Conservation (phyloP, 768 basidiomycete genomes). For the Xerocomellus intermedius region DNA sequence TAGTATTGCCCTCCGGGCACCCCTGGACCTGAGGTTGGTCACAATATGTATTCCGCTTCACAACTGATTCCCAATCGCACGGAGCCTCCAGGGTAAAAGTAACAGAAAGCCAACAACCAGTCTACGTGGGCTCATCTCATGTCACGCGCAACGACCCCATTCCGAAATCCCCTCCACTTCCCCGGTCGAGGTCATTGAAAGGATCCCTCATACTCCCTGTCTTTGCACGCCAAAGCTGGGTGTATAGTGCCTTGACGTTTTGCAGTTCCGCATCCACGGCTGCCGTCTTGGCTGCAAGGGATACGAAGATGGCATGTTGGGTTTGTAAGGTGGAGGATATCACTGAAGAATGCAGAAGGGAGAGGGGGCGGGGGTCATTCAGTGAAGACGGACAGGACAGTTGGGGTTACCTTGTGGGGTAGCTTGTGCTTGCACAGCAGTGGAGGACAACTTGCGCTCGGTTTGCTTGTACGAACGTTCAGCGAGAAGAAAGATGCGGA, state of each 20-base stretch:
- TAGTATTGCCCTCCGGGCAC: too few species aligned
- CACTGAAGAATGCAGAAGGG: constrained; percentile 37
- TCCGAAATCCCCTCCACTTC: constrained; percentile 43
- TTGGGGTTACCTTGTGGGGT: constrained; percentile 67
- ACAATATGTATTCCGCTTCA: not conserved
- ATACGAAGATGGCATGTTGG: constrained; percentile 74
- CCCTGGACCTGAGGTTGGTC: too few species aligned
- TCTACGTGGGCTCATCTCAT: constrained; percentile 6
- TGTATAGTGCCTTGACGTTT: constrained; percentile 72
- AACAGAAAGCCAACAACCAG: too few species aligned
- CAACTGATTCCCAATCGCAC: not conserved
- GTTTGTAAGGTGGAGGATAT: constrained; percentile 77
- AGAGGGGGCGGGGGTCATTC: not conserved
- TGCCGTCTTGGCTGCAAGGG: constrained; percentile 78
- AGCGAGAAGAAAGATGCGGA: constrained; percentile 13
- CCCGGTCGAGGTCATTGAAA: constrained; percentile 53
- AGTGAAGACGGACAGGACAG: not conserved
- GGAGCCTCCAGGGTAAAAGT: too few species aligned
- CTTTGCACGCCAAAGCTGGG: constrained; percentile 76
- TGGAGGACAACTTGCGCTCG: constrained; percentile 74
- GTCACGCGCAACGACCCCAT: constrained; percentile 31
- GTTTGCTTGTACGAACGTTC: constrained; percentile 45
- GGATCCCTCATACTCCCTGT: constrained; percentile 85
- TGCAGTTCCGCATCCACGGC: constrained; percentile 70
- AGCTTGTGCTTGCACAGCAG: constrained; percentile 57